phyloP scores from a whole-genome alignment of 2,329 filamentous ascomycete species.

The Ceratocystis diversiconidia region DNA sequence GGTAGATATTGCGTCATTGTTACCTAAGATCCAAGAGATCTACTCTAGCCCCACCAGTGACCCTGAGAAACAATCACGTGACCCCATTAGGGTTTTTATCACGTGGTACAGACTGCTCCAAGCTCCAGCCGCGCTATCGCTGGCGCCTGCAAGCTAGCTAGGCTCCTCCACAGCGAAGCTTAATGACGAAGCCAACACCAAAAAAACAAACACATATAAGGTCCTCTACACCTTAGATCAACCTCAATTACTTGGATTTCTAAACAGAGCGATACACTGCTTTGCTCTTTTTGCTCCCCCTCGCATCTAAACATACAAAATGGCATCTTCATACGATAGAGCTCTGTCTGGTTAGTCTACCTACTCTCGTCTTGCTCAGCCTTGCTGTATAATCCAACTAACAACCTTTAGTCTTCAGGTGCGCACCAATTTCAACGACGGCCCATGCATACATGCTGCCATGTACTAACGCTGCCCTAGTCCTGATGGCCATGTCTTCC shows the following conservation, averaged over 20 bases:
- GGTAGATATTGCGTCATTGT: not conserved
- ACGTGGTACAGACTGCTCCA: not conserved
- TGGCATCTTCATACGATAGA: slow-evolving; percentile 97
- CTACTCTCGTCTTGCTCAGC: slow-evolving; percentile 21
- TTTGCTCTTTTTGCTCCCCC: not conserved
- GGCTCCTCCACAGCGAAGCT: not conserved
- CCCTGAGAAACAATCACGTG: not conserved
- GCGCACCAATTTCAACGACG: slow-evolving; percentile 23
- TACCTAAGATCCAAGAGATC: not conserved
- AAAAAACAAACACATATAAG: not conserved
- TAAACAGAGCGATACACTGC: not conserved
- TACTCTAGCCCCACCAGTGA: not conserved
- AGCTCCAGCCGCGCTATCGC: slow-evolving; percentile 6
- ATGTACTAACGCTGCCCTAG: slow-evolving; percentile 42
- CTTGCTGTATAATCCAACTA: slow-evolving; percentile 28
- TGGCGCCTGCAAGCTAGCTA: slow-evolving; percentile 5
- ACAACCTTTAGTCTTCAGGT: slow-evolving; percentile 66
- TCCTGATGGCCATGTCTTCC: slow-evolving; percentile 98
- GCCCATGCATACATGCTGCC: slow-evolving; percentile 30
- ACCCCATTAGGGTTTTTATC: fast-evolving
- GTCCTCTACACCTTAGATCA: not conserved
- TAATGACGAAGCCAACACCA: not conserved
- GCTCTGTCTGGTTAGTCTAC: slow-evolving; percentile 76
- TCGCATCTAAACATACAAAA: slow-evolving; percentile 23
- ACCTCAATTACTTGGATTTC: not conserved